Conservation (phyloP, 495 filamentous ascomycete species). For the Talaromyces thailandensis region DNA sequence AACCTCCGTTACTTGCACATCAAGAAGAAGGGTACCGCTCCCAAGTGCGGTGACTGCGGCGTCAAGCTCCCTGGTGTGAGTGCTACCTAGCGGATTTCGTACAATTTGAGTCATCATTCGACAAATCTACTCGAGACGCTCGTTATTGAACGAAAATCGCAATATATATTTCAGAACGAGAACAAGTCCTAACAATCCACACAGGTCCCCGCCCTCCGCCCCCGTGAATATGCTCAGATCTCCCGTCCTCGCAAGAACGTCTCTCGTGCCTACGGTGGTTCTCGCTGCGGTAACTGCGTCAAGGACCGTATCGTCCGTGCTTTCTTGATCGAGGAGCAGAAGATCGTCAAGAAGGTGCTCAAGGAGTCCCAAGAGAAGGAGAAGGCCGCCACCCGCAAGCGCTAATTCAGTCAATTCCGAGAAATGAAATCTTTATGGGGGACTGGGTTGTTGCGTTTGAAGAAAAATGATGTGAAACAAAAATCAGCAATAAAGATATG, state of each 20-base stretch:
- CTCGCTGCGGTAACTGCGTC: slow-evolving; percentile 95
- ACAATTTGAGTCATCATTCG: neutral
- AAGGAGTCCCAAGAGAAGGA: slow-evolving; percentile 91
- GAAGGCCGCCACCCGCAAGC: slow-evolving; percentile 32
- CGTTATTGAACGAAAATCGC: slow-evolving; percentile 1
- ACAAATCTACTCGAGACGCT: neutral
- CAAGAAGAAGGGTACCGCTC: slow-evolving; percentile 94
- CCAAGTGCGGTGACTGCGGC: slow-evolving; percentile 98
- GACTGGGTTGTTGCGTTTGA: neutral
- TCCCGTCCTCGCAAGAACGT: slow-evolving; percentile 98
- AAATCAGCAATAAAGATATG: slow-evolving; percentile 6
- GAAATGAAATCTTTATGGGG: neutral
- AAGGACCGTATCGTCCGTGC: slow-evolving; percentile 95
- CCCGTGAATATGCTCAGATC: slow-evolving; percentile 92
- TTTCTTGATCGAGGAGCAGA: slow-evolving; percentile 99
- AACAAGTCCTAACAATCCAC: slow-evolving; percentile 11
- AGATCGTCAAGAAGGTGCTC: slow-evolving; percentile 99
- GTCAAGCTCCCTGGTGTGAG: slow-evolving; percentile 90
- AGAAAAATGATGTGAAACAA: slow-evolving; percentile 2
- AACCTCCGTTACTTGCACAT: slow-evolving; percentile 91
- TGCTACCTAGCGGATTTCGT: slow-evolving; percentile 21
- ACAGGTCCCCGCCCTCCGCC: slow-evolving; percentile 90
- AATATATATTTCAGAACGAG: neutral
- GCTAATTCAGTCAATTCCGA: slow-evolving; percentile 24
- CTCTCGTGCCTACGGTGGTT: slow-evolving; percentile 95